Conservation (phyloP, 83 land plant species). For the Diphasiastrum complanatum region DNA sequence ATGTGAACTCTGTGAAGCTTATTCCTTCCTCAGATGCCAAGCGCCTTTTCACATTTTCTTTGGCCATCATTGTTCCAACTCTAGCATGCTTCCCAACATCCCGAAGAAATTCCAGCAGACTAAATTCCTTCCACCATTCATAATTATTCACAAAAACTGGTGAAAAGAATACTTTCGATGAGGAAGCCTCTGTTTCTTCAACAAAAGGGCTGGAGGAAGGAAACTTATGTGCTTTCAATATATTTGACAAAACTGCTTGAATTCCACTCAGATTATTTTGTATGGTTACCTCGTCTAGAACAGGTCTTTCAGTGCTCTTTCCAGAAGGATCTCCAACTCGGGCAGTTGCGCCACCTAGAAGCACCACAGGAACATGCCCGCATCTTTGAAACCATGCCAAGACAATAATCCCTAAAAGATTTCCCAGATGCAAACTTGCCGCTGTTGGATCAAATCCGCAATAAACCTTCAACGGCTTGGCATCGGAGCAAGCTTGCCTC, state of each 20-base stretch:
- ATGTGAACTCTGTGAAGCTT: constrained; percentile 93
- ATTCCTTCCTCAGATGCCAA: constrained; percentile 89
- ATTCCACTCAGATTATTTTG: constrained; percentile 51
- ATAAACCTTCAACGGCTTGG: constrained; percentile 55
- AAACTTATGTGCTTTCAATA: constrained; percentile 26
- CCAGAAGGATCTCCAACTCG: constrained; percentile 97
- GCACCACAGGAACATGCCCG: constrained; percentile 71
- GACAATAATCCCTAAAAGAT: constrained; percentile 79
- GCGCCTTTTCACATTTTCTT: constrained; percentile 86
- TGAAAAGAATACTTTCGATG: not conserved
- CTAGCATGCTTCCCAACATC: constrained; percentile 82
- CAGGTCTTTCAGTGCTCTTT: constrained; percentile 76
- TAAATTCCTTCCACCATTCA: constrained; percentile 94
- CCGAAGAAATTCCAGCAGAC: constrained; percentile 64
- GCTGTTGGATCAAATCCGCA: constrained; percentile 99
- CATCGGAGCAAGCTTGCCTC: constrained; percentile 33
- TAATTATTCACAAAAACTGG: constrained; percentile 63
- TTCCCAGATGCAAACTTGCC: constrained; percentile 81
- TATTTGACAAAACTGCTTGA: constrained; percentile 24
- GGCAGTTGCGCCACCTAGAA: constrained; percentile 93
- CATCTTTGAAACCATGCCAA: constrained; percentile 88
- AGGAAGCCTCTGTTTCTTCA: too few species aligned
- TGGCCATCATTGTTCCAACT: constrained; percentile 85
- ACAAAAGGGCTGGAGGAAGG: too few species aligned
- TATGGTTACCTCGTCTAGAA: constrained; percentile 46